These are phyloP conservation scores for Plicaturopsis crispa DNA, from an alignment of 768 basidiomycete genomes.

Conservation along the genomic window DNA sequence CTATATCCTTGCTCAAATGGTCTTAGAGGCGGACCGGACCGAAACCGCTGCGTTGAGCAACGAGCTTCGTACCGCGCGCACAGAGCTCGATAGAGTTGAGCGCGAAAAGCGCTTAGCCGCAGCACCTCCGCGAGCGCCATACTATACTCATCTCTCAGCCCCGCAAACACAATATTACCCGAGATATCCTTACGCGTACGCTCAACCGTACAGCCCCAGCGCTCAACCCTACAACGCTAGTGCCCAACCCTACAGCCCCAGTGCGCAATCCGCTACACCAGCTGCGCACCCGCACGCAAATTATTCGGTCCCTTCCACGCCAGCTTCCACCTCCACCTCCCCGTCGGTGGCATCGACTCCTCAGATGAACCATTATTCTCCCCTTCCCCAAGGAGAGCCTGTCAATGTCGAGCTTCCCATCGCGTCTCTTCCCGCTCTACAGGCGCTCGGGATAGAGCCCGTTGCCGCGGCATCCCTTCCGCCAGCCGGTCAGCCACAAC, in stretches of 20 bases:
- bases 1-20: conserved; percentile 53
- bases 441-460: conserved; percentile 68
- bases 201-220: conserved; percentile 40
- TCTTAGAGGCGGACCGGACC: conserved; percentile 58
- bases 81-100: conserved; percentile 61
- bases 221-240: conserved; percentile 12
- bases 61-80: conserved; percentile 54
- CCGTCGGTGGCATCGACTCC: conserved; percentile 8
- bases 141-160: conserved; percentile 20
- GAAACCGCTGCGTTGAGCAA: conserved; percentile 49
- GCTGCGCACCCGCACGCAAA: conserved; percentile 18
- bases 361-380: not conserved
- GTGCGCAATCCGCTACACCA: conserved; percentile 22
- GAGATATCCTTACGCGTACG: conserved; percentile 57
- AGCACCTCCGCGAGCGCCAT: conserved; percentile 33
- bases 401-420: conserved; percentile 70
- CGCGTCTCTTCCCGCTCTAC: conserved; percentile 45
- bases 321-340: conserved; percentile 12
- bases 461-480: conserved; percentile 49
- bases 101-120: conserved; percentile 55
- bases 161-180: conserved; percentile 54
- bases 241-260: conserved; percentile 18
- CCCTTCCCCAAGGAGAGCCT: conserved; percentile 13
- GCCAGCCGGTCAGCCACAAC: conserved; percentile 49
- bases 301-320: conserved; percentile 17